Evolutionary conservation across 2,329 filamentous ascomycete genomes (phyloP).

Genomic region (Fulvia fulva): DNA sequence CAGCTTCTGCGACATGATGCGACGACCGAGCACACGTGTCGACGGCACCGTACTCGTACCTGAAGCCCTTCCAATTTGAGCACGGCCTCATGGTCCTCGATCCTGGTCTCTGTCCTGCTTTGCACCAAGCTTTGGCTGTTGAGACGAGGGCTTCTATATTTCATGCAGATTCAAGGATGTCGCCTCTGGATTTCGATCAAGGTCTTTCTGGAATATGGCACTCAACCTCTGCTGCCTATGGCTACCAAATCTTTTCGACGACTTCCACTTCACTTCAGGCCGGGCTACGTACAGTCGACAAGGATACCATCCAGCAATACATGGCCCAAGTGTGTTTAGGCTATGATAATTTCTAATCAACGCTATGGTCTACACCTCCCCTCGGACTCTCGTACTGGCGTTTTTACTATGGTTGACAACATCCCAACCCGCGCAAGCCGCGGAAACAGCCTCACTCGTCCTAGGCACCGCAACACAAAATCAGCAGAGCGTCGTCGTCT

Average conservation of each 20-base stretch:
- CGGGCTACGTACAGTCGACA: not conserved
- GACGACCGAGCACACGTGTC: not conserved
- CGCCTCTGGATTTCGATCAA: not conserved
- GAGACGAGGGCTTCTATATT: not conserved
- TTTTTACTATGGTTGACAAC: not conserved
- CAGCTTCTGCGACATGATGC: not conserved
- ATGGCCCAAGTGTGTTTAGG: not conserved
- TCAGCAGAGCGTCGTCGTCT: not conserved
- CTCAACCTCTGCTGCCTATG: not conserved
- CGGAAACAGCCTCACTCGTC: not conserved
- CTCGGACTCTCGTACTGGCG: not conserved
- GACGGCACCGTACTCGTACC: not conserved
- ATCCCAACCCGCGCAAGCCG: not conserved
- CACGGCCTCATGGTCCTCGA: not conserved
- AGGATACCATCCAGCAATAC: not conserved
- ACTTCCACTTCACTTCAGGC: not conserved
- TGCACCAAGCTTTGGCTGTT: not conserved
- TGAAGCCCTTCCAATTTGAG: not conserved
- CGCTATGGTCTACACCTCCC: not conserved
- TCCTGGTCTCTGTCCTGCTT: not conserved
- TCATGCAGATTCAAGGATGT: not conserved
- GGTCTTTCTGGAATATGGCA: not conserved
- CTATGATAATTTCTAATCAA: not conserved
- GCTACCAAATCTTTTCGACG: not conserved
- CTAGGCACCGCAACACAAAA: not conserved